phyloP scores from a whole-genome alignment of 305 asterid genomes.

The Fraxinus greggii region DNA sequence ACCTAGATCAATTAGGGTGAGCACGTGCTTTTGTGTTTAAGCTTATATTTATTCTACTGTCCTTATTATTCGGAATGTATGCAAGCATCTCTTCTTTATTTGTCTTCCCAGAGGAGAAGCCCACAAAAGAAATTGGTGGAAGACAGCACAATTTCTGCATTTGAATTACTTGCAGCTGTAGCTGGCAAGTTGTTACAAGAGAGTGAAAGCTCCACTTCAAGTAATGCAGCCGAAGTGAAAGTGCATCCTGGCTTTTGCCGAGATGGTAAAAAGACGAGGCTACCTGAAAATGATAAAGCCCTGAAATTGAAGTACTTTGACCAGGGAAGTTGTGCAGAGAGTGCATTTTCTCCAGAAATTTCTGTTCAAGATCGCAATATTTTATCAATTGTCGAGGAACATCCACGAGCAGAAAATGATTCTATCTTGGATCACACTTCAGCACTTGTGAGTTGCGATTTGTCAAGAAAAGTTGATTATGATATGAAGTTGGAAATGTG shows the following conservation, averaged over 20 bases:
- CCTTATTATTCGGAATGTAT: constrained; percentile 11
- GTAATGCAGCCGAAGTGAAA: constrained; percentile 56
- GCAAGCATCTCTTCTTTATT: constrained; percentile 26
- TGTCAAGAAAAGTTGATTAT: constrained; percentile 43
- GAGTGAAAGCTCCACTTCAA: constrained; percentile 74
- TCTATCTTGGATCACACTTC: constrained; percentile 46
- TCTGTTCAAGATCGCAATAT: constrained; percentile 38
- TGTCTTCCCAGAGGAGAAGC: constrained; percentile 49
- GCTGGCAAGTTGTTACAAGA: constrained; percentile 80
- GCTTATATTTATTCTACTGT: constrained; percentile 15
- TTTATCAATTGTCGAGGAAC: constrained; percentile 32
- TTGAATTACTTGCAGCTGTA: constrained; percentile 83
- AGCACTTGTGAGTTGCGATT: constrained; percentile 36
- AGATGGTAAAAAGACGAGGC: constrained; percentile 34
- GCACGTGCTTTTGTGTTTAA: constrained; percentile 5
- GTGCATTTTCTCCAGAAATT: constrained; percentile 52
- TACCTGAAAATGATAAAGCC: constrained; percentile 39
- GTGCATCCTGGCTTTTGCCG: constrained; percentile 26
- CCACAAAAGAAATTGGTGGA: constrained; percentile 46
- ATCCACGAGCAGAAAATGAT: constrained; percentile 39
- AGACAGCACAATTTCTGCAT: constrained; percentile 61
- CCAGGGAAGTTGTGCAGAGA: constrained; percentile 85
- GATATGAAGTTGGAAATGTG: constrained; percentile 45
- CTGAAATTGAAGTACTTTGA: constrained; percentile 56
- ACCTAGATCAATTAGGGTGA: constrained; percentile 76